Evolutionary conservation across 2,329 filamentous ascomycete genomes (phyloP), one percentile per base, ranked within the genome.

Genomic region (Penicillium sp.): DNA sequence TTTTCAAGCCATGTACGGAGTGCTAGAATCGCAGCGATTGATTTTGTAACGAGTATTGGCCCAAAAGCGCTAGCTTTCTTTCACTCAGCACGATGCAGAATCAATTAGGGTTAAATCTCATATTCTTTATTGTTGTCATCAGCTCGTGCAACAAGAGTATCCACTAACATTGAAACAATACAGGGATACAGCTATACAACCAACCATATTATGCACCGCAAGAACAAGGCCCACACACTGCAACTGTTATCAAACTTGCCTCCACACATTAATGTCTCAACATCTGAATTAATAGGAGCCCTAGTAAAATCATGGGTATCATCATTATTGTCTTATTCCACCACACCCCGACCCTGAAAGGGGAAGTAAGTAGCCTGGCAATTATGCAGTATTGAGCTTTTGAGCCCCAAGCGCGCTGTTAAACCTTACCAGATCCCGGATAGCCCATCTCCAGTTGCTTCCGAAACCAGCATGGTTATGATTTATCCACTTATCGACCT

Each of bases 401-500:
- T 52, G 62, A 59, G 66, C 60, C 44, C 61, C 60, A 52, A 65
- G 56, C 52, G 58, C 56, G 35, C 65, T 67, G 57, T 74, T 70
- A 41, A 70, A 67, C 44, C 70, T 69, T 58, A 81, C 81, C 64
- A 84, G 70, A 64, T 83, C 78, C 61, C 83, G 78, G 58, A 87
- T 90, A 53, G 88, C 88, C 93, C 92, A 96, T 77, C 90, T 86
- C 92, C 91, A 93, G 57, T 85, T 85, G 69, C 84, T 78, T 63
- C 82, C 81, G 47, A 75, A 68, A 58, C 69, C 72, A 29, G 70
- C 67, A 66, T 84, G 81, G 63, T 85, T 83, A 66, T 84, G 80
- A 56, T 85, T 85, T 66, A 94, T 86, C 95, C 95, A 99, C 71
- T 87, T 89, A 74, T 91, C 90, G 68, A 94, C 94, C 79, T 93